Conservation (phyloP, 176 grass and related monocot genomes). For the Musa troglodytarum region DNA sequence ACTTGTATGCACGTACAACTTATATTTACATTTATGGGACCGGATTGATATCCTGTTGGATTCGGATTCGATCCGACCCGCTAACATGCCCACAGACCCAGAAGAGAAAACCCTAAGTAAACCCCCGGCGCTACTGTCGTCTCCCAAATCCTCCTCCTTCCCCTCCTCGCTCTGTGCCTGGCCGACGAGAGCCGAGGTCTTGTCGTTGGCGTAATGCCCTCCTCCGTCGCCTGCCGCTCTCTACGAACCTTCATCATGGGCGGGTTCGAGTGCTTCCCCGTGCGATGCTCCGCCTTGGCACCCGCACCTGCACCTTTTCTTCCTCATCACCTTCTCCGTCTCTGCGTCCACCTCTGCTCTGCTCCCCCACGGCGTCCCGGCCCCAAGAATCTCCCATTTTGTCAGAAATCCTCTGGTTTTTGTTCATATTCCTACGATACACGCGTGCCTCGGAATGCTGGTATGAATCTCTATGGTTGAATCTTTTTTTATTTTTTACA, state of each 20-base stretch:
- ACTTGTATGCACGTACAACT: no score
- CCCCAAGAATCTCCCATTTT: not conserved
- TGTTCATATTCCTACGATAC: not conserved
- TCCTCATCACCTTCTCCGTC: constrained; percentile 19
- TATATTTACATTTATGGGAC: no score
- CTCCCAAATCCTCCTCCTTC: not conserved
- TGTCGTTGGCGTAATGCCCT: not conserved
- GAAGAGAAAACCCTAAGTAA: not conserved
- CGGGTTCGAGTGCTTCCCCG: not conserved
- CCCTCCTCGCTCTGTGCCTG: not conserved
- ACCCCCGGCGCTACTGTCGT: not conserved
- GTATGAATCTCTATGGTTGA: not conserved
- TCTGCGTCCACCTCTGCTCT: not conserved
- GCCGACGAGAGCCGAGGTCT: not conserved
- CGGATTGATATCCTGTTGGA: no score
- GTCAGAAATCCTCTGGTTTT: constrained; percentile 3
- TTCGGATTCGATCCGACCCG: no score
- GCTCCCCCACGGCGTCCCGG: not conserved
- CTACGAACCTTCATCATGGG: constrained; percentile 22
- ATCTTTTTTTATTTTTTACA: not conserved
- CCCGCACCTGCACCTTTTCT: not conserved
- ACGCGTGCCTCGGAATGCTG: not conserved
- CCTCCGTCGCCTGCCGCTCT: constrained; percentile 5
- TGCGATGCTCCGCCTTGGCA: not conserved
- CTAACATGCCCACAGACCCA: no score